Evolutionary conservation across 208 protist genomes (phyloP), one percentile per base, ranked within the genome.

Genomic region (Wallacemonas sp.): DNA sequence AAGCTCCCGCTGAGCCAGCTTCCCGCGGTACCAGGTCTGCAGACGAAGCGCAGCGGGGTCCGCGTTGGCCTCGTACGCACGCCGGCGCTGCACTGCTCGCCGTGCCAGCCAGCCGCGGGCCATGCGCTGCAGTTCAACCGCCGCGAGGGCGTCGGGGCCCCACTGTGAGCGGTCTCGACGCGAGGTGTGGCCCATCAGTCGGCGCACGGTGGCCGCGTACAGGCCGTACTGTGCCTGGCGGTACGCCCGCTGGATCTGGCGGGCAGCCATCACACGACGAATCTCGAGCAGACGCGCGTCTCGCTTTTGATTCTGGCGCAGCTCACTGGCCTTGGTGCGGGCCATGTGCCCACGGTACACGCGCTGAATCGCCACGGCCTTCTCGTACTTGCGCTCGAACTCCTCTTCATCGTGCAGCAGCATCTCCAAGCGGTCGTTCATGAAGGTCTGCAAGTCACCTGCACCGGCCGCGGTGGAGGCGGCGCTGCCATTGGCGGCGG

Each of bases 401-500:
- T 93, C 86, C 45, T 88, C 79, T 68, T 93, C 86, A 62, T 93
- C 86, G 53, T 90, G 77, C 21, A 93, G 44, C 12, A 93, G 72
- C 66, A 93, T 80, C 9, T 93, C 83, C 2, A 93, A 66, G 30
- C 86, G 86, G 42, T 90, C 75, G 30, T 76, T 71, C 62, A 91
- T 64, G 55, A 84, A 91, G 1, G 56, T 60, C 65, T 78, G 56
- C 49, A 84, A 71, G 59, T 84, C 77, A 3, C 68, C 56, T 21
- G 73, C 78, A 54, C 46, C 46, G 4, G 24, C 46, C 21, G 21
- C 17, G 17, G 42, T 5, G 11, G 42, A 46, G 4, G 42, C 4
- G 42, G 17, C n/a, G n/a, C n/a, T n/a, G n/a, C n/a, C n/a, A n/a
- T n/a, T 46, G 4, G 17, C 42, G 22, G 11, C 3, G 24, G 46